A percentile compares a stretch with the other conserved stretches of the same genome.
phyloP scores from a whole-genome alignment of 805 yeast species.

The Yarrowia alimentaria region DNA sequence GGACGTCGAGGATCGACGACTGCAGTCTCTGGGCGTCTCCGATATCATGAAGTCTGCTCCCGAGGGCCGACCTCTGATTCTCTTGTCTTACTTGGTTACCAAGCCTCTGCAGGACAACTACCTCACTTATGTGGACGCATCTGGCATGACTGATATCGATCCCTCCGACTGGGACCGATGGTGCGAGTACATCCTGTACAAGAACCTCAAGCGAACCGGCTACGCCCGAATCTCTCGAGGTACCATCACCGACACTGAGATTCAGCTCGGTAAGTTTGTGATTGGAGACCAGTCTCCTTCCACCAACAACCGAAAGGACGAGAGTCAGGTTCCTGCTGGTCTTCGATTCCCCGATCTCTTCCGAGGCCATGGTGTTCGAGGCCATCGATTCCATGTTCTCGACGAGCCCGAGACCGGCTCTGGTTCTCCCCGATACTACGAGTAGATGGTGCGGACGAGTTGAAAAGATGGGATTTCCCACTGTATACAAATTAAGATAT shows the following conservation, averaged over 20 bases:
- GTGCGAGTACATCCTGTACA: constrained; percentile 95
- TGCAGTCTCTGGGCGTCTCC: constrained; percentile 74
- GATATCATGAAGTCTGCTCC: constrained; percentile 75
- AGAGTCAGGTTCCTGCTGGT: constrained; percentile 55
- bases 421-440: constrained; percentile 30
- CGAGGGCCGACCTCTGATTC: constrained; percentile 70
- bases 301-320: constrained; percentile 56
- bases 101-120: constrained; percentile 86
- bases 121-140: constrained; percentile 77
- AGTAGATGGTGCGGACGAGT: constrained; percentile 4
- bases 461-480: background rate
- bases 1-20: constrained; percentile 87
- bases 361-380: constrained; percentile 89
- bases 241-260: constrained; percentile 93
- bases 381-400: constrained; percentile 91
- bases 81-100: constrained; percentile 88
- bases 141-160: constrained; percentile 93
- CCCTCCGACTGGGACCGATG: constrained; percentile 94
- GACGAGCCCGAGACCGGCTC: constrained; percentile 81
- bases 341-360: constrained; percentile 76
- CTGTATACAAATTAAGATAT: constrained; percentile 1
- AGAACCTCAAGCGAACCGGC: constrained; percentile 80
- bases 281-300: constrained; percentile 50
- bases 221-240: constrained; percentile 93
- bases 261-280: constrained; percentile 90